These are phyloP conservation scores for Daphne laureola DNA, from an alignment of 441 rosid species.

Conservation along the genomic window DNA sequence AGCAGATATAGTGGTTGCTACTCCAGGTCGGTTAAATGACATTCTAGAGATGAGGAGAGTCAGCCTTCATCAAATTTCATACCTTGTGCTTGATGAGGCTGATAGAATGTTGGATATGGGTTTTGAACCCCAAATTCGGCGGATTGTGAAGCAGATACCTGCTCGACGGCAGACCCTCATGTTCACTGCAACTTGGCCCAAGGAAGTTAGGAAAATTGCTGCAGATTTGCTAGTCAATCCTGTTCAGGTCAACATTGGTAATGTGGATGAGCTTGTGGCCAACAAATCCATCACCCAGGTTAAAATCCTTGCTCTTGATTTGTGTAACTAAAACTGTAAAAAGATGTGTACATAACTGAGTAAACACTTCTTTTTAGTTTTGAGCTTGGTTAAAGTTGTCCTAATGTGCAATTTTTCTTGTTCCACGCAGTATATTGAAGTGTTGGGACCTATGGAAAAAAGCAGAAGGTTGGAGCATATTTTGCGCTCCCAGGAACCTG, in stretches of 20 bases:
- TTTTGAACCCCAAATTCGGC: slow-evolving; percentile 62
- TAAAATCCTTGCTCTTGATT: not conserved
- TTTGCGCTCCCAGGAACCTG: slow-evolving; percentile 54
- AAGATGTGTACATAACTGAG: too few relatives aligned
- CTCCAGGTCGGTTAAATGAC: slow-evolving; percentile 69
- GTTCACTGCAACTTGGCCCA: slow-evolving; percentile 72
- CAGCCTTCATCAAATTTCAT: slow-evolving; percentile 52
- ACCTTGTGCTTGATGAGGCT: slow-evolving; percentile 66
- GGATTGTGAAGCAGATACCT: slow-evolving; percentile 65
- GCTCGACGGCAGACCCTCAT: slow-evolving; percentile 62
- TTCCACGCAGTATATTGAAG: slow-evolving; percentile 38
- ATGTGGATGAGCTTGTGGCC: slow-evolving; percentile 95
- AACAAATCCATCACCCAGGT: slow-evolving; percentile 91
- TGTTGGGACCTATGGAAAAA: slow-evolving; percentile 44
- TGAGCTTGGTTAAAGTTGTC: not conserved
- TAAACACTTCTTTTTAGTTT: too few relatives aligned
- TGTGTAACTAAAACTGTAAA: too few relatives aligned
- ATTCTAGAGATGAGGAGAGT: slow-evolving; percentile 64
- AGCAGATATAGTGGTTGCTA: slow-evolving; percentile 61
- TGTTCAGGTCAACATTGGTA: slow-evolving; percentile 94
- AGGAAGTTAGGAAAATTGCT: slow-evolving; percentile 63
- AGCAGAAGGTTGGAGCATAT: slow-evolving; percentile 59
- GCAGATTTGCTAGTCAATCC: slow-evolving; percentile 62
- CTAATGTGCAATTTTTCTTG: not conserved
- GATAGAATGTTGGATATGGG: slow-evolving; percentile 80